Evolutionary conservation across 148 eudicot species (phyloP).

Genomic region (Chenopodium formosanum): DNA sequence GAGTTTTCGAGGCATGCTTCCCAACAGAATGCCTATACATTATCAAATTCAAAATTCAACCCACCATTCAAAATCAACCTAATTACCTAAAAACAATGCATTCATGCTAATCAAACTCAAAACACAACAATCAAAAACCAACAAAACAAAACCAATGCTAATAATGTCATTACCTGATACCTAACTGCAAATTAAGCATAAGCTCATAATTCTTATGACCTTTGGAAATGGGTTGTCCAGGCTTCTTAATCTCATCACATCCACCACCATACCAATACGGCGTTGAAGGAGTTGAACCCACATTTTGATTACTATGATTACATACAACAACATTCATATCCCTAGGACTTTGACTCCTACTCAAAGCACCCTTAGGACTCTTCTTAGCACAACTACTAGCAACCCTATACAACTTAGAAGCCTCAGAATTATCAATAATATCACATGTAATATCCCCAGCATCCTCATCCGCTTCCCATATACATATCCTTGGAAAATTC

Average conservation of each 20-base stretch:
- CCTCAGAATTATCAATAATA: constrained; percentile 41
- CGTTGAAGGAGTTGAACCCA: constrained; percentile 21
- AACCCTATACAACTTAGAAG: constrained; percentile 39
- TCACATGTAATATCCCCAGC: constrained; percentile 53
- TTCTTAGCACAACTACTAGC: constrained; percentile 27
- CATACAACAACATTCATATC: background rate
- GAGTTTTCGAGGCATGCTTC: constrained; percentile 59
- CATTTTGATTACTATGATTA: constrained; percentile 12
- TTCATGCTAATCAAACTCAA: background rate
- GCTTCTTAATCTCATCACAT: constrained; percentile 46
- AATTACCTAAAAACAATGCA: background rate
- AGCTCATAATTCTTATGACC: constrained; percentile 68
- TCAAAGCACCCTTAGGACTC: constrained; percentile 23
- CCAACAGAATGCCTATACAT: constrained; percentile 60
- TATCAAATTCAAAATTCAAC: constrained; percentile 13
- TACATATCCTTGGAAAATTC: constrained; percentile 49
- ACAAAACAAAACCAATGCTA: background rate
- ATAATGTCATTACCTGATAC: constrained; percentile 42
- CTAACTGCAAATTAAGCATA: constrained; percentile 72
- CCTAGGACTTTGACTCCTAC: constrained; percentile 29
- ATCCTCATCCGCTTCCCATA: constrained; percentile 52
- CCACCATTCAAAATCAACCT: constrained; percentile 16
- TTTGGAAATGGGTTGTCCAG: constrained; percentile 46
- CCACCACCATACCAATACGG: constrained; percentile 49
- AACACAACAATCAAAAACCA: background rate